Evolutionary conservation across 192 early-diverging fungal species (phyloP).

Genomic region (Podila verticillata): DNA sequence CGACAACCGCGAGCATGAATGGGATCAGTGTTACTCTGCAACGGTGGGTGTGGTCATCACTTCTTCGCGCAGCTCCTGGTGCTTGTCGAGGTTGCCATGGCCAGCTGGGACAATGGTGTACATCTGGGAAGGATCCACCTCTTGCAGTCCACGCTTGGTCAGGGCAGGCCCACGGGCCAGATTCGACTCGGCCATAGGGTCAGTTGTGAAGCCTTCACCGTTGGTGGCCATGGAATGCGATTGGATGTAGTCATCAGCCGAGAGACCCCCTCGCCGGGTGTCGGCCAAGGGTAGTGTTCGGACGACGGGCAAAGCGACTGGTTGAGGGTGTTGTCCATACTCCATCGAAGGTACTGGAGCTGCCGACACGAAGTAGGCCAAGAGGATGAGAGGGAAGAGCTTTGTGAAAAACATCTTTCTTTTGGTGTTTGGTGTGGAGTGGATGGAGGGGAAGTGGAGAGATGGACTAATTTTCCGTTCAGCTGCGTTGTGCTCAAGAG

Average conservation of each 20-base stretch:
- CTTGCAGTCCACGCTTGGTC: not conserved
- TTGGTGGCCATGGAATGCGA: not conserved
- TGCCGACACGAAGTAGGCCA: no score
- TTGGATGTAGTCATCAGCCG: constrained; percentile 1
- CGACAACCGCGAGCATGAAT: no score
- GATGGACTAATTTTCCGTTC: no score
- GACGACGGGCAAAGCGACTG: no score
- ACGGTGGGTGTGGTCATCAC: not conserved
- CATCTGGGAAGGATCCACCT: not conserved
- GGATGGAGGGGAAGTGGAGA: no score
- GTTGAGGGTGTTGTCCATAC: no score
- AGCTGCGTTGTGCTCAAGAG: not conserved
- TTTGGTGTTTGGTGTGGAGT: no score
- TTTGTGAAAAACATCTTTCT: no score
- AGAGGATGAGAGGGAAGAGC: no score
- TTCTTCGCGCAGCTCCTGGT: not conserved
- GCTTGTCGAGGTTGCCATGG: not conserved
- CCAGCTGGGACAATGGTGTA: not conserved
- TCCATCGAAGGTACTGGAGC: no score
- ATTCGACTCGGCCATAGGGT: not conserved
- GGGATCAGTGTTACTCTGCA: not conserved
- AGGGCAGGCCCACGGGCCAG: not conserved
- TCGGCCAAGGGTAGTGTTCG: not conserved
- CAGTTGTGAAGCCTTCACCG: not conserved
- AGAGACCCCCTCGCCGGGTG: not conserved